Conservation (phyloP, 495 filamentous ascomycete species). For the Chaetomium tenue region DNA sequence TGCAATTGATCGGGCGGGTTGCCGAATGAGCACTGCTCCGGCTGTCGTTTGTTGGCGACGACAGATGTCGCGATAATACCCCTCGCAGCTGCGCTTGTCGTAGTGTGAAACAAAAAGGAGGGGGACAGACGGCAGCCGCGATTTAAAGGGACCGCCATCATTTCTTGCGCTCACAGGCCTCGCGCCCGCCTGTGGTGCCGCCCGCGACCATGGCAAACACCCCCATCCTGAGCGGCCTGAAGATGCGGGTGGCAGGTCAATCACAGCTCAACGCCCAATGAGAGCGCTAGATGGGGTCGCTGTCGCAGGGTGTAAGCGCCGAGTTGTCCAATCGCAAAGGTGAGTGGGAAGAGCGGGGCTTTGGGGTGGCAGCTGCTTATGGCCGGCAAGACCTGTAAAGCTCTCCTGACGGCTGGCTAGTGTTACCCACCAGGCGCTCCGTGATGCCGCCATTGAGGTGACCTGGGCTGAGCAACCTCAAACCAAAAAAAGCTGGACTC, state of each 20-base stretch:
- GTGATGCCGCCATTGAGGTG: background rate
- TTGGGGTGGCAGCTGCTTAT: conserved; percentile 4
- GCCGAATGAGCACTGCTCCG: conserved; percentile 3
- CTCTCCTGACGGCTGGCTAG: background rate
- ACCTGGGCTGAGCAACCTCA: background rate
- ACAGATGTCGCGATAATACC: background rate
- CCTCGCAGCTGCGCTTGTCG: background rate
- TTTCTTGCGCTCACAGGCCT: conserved; percentile 10
- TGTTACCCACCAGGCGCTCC: conserved; percentile 2
- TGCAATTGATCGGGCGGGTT: background rate
- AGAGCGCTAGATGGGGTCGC: conserved; percentile 20
- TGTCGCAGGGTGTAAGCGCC: conserved; percentile 34
- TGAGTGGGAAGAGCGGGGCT: conserved; percentile 15
- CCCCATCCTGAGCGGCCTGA: conserved; percentile 30
- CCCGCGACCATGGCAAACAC: conserved; percentile 23
- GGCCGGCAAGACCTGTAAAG: background rate
- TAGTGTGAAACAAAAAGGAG: conserved; percentile 6
- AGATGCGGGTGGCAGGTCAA: conserved; percentile 34
- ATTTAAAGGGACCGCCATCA: conserved; percentile 11
- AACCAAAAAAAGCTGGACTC: no score
- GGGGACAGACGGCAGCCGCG: conserved; percentile 13
- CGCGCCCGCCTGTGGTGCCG: conserved; percentile 23
- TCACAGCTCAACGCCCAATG: conserved; percentile 35
- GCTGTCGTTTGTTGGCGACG: conserved; percentile 6
- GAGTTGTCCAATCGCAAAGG: conserved; percentile 27